These are phyloP conservation scores for Coniochaeta hoffmannii DNA, from an alignment of 2,329 filamentous ascomycete genomes.

Conservation along the genomic window DNA sequence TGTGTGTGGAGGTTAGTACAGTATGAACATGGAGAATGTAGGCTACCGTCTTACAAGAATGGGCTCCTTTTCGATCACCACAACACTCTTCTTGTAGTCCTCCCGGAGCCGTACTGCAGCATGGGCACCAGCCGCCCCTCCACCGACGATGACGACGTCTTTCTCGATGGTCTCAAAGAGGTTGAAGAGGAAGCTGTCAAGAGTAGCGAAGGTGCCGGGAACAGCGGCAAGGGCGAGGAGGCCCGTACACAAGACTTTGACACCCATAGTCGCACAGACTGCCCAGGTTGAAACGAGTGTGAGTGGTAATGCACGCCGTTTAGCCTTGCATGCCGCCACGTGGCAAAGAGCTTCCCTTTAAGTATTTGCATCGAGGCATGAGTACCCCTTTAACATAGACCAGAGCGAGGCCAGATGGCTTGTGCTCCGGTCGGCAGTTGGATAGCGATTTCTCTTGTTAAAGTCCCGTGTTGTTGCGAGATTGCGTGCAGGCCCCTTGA, in stretches of 20 bases:
- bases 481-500: too few relatives aligned
- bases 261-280: neutral
- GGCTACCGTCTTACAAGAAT: conserved; percentile 17
- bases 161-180: conserved; percentile 9
- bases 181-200: neutral
- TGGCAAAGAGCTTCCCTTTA: neutral
- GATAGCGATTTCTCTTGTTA: too few relatives aligned
- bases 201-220: neutral
- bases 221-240: neutral
- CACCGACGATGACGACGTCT: conserved; percentile 28
- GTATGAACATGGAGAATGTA: neutral
- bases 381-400: too few relatives aligned
- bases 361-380: neutral
- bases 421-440: neutral
- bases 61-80: conserved; percentile 26
- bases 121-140: conserved; percentile 28
- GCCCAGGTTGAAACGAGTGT: neutral
- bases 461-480: too few relatives aligned
- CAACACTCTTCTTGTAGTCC: conserved; percentile 23
- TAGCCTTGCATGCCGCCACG: neutral
- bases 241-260: neutral
- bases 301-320: neutral
- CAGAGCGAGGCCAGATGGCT: too few relatives aligned
- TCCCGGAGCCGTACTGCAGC: conserved; percentile 28
- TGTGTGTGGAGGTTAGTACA: neutral